Conservation (phyloP, 495 filamentous ascomycete species). For the Diplogelasinospora grovesii region DNA sequence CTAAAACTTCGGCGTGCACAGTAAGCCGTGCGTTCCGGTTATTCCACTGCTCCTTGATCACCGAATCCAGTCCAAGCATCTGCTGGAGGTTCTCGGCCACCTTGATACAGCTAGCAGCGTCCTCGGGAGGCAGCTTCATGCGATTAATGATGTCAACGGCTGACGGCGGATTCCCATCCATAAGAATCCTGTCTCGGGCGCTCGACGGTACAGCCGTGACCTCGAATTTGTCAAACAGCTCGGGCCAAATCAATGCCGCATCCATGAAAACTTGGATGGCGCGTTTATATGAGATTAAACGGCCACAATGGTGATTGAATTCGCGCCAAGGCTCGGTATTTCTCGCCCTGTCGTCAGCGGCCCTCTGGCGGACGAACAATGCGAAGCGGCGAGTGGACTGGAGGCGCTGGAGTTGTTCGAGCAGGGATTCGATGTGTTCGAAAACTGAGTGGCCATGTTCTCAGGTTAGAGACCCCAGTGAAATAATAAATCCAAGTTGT, state of each 20-base stretch:
- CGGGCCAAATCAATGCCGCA: not conserved
- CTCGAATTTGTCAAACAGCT: not conserved
- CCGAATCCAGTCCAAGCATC: not conserved
- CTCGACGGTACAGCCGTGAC: not conserved
- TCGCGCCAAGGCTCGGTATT: constrained; percentile 1
- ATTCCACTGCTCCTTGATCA: not conserved
- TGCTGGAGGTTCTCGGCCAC: constrained; percentile 1
- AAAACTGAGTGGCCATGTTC: too few species aligned
- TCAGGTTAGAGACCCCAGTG: too few species aligned
- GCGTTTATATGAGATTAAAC: not conserved
- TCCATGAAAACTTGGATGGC: not conserved
- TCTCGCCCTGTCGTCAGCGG: not conserved
- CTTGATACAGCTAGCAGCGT: too few species aligned
- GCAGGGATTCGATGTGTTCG: not conserved
- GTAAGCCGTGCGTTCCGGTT: not conserved
- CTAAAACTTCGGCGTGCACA: constrained; percentile 15
- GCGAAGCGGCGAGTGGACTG: too few species aligned
- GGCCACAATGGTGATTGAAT: not conserved
- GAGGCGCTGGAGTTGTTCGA: not conserved
- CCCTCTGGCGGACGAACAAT: not conserved
- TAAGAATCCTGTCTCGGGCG: not conserved
- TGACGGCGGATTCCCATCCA: too few species aligned
- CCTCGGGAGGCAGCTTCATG: too few species aligned
- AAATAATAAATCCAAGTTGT: too few species aligned
- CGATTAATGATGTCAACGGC: constrained; percentile 5